phyloP scores from a whole-genome alignment of 345 rosid genomes.

The Rubroshorea leprosula region DNA sequence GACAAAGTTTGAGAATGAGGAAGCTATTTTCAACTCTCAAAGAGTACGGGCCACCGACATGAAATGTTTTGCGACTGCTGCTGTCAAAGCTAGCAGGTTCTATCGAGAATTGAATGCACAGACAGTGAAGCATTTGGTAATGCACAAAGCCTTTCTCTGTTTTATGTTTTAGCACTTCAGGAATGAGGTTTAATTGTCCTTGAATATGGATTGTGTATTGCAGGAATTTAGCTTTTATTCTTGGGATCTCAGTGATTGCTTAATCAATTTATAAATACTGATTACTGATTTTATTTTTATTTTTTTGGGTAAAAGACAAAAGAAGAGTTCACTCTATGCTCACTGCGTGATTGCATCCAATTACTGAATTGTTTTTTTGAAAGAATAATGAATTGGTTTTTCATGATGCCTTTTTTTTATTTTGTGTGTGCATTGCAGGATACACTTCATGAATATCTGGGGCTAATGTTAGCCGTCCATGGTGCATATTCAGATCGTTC shows the following conservation, averaged over 20 bases:
- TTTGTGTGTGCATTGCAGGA: constrained; percentile 45
- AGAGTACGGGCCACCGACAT: constrained; percentile 73
- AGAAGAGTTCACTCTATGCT: no score
- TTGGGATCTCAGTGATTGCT: no score
- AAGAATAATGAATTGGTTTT: neutral
- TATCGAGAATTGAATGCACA: constrained; percentile 83
- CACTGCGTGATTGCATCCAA: no score
- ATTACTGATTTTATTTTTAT: no score
- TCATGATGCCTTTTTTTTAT: constrained; percentile 10
- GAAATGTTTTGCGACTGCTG: constrained; percentile 88
- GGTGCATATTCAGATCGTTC: constrained; percentile 85
- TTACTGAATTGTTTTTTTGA: neutral
- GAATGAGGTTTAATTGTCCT: neutral
- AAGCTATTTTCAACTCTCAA: constrained; percentile 68
- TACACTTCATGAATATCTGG: constrained; percentile 86
- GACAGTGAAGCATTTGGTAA: constrained; percentile 93
- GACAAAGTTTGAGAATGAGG: constrained; percentile 90
- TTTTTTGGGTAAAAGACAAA: no score
- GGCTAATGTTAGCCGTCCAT: constrained; percentile 86
- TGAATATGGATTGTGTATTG: neutral
- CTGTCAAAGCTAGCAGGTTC: constrained; percentile 95
- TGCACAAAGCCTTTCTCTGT: constrained; percentile 8
- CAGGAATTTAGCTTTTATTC: no score
- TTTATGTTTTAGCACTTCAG: constrained; percentile 4
- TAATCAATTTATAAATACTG: no score